A percentile compares a stretch with the other conserved stretches of the same genome.
Evolutionary conservation across 2,329 filamentous ascomycete genomes (phyloP).

Genomic region (Neofusicoccum umdonicola): DNA sequence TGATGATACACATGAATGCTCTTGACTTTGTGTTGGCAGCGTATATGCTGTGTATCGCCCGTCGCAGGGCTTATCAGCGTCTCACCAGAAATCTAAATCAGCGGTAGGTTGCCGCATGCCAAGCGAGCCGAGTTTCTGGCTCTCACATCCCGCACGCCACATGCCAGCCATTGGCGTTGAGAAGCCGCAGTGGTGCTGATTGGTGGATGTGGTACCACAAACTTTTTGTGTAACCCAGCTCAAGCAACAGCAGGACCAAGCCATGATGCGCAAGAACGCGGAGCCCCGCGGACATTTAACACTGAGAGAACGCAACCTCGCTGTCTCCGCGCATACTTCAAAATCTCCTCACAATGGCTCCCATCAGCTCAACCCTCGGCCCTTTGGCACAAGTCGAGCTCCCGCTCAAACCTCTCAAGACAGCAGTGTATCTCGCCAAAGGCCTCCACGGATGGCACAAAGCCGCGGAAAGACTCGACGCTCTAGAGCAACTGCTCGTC

Average conservation of each 20-base stretch:
- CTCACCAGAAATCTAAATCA: too few relatives aligned
- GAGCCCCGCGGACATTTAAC: too few relatives aligned
- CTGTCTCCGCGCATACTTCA: too few relatives aligned
- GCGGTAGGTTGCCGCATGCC: too few relatives aligned
- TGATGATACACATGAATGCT: not conserved
- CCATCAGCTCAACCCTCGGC: not conserved
- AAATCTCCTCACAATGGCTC: not conserved
- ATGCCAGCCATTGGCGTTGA: not conserved
- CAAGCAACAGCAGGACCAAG: not conserved
- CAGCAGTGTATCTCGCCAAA: not conserved
- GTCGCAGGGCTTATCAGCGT: too few relatives aligned
- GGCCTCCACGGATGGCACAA: not conserved
- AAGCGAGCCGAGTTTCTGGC: too few relatives aligned
- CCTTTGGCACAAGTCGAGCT: not conserved
- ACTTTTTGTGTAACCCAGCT: not conserved
- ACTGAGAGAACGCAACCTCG: too few relatives aligned
- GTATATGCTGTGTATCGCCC: too few relatives aligned
- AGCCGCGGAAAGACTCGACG: not conserved
- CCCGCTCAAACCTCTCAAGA: not conserved
- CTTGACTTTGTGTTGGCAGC: not conserved
- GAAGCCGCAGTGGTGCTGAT: not conserved
- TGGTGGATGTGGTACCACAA: not conserved
- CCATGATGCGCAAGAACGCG: not conserved
- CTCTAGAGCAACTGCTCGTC: not conserved
- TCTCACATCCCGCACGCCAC: not conserved